phyloP scores from a whole-genome alignment of 2,329 filamentous ascomycete genomes.

The Trichoderma cornu-damae region DNA sequence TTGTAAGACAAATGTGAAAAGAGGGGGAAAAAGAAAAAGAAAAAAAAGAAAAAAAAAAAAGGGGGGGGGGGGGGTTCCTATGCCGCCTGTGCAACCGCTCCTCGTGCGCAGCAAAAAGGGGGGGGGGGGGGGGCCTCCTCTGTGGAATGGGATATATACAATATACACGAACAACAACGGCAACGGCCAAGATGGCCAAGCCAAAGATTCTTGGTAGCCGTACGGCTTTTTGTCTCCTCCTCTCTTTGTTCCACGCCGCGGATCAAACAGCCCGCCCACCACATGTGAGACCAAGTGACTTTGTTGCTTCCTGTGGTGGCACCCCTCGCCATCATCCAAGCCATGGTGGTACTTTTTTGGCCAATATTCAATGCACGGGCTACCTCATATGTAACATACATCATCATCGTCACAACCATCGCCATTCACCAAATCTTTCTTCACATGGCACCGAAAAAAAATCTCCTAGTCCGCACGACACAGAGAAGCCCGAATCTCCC shows the following conservation, averaged over 20 bases:
- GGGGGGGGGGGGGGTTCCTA: not conserved
- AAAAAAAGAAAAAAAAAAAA: not conserved
- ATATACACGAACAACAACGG: not conserved
- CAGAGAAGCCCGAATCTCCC: too few species aligned
- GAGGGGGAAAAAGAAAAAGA: not conserved
- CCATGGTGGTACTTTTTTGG: not conserved
- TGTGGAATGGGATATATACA: not conserved
- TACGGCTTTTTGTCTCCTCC: not conserved
- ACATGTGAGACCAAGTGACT: not conserved
- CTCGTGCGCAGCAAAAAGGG: conserved; percentile 1
- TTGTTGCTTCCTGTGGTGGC: not conserved
- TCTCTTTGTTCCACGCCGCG: not conserved
- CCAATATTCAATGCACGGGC: not conserved
- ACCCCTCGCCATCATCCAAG: not conserved
- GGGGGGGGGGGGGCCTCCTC: not conserved
- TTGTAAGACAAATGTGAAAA: not conserved
- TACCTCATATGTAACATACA: not conserved
- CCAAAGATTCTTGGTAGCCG: too few species aligned
- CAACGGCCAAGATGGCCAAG: not conserved
- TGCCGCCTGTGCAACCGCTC: not conserved
- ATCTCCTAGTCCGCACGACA: too few species aligned
- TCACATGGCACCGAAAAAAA: too few species aligned
- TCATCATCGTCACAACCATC: not conserved
- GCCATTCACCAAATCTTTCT: too few species aligned
- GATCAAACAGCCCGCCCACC: not conserved